Evolutionary conservation across 176 grass and related monocot genomes (phyloP).

Genomic region (Oryza coarctata): DNA sequence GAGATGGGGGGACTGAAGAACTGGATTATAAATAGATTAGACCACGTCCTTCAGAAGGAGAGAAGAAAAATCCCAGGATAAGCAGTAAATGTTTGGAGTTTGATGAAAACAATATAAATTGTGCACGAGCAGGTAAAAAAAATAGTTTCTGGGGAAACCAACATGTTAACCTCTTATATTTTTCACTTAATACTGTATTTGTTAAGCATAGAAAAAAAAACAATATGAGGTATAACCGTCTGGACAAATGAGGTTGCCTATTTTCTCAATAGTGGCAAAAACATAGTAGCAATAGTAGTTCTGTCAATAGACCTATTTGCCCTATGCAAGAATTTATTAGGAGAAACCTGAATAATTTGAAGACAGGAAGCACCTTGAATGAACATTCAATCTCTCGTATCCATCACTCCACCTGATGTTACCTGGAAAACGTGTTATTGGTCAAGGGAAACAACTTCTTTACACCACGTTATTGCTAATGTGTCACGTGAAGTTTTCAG

Average conservation of each 20-base stretch:
- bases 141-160: not conserved
- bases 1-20: not conserved
- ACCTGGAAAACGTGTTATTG: no score
- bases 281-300: conserved; percentile 11
- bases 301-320: not conserved
- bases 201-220: not conserved
- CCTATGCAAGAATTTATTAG: no score
- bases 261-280: conserved; percentile 8
- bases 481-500: no score
- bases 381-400: no score
- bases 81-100: not conserved
- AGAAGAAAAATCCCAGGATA: not conserved
- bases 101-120: not conserved
- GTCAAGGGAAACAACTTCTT: no score
- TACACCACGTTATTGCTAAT: no score
- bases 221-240: not conserved
- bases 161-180: conserved; percentile 1
- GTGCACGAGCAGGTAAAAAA: no score
- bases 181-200: not conserved
- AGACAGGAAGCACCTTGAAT: no score
- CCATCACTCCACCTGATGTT: no score
- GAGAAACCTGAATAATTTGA: no score
- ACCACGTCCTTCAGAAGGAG: not conserved
- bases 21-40: no score
- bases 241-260: conserved; percentile 1